Evolutionary conservation across 2,329 filamentous ascomycete species (phyloP).

Genomic region (Mycocentrospora acerina): DNA sequence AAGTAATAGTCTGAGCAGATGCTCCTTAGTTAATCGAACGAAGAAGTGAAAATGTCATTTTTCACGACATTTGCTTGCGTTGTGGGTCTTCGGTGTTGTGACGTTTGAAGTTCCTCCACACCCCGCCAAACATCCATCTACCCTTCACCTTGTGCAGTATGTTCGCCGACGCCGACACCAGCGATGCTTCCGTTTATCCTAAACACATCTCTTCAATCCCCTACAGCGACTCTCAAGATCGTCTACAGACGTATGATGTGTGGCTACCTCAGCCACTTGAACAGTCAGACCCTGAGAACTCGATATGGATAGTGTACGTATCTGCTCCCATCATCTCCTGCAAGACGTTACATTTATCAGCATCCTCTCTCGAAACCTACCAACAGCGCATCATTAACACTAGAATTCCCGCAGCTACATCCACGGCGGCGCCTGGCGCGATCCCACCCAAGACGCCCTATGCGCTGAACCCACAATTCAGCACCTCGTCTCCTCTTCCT

Average conservation of each 20-base stretch:
- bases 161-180: neutral
- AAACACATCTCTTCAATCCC: slow-evolving; percentile 23
- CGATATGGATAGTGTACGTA: slow-evolving; percentile 41
- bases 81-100: neutral
- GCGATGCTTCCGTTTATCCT: slow-evolving; percentile 7
- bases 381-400: neutral
- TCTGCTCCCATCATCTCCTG: neutral
- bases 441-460: slow-evolving; percentile 44
- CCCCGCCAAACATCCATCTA: slow-evolving; percentile 17
- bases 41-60: slow-evolving; percentile 1
- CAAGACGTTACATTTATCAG: too few species aligned
- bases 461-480: slow-evolving; percentile 41
- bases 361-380: slow-evolving; percentile 1
- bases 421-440: slow-evolving; percentile 55
- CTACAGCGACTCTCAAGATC: slow-evolving; percentile 28
- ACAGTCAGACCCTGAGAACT: slow-evolving; percentile 12
- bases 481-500: slow-evolving; percentile 33
- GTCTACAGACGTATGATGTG: slow-evolving; percentile 46
- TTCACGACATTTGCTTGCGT: slow-evolving; percentile 4
- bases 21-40: too few species aligned
- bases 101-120: neutral
- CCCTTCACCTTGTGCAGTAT: neutral
- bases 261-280: slow-evolving; percentile 42
- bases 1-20: slow-evolving; percentile 8
- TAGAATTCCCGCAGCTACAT: slow-evolving; percentile 40